Conservation (phyloP, 2,329 filamentous ascomycete species). For the Diaporthe sp. region DNA sequence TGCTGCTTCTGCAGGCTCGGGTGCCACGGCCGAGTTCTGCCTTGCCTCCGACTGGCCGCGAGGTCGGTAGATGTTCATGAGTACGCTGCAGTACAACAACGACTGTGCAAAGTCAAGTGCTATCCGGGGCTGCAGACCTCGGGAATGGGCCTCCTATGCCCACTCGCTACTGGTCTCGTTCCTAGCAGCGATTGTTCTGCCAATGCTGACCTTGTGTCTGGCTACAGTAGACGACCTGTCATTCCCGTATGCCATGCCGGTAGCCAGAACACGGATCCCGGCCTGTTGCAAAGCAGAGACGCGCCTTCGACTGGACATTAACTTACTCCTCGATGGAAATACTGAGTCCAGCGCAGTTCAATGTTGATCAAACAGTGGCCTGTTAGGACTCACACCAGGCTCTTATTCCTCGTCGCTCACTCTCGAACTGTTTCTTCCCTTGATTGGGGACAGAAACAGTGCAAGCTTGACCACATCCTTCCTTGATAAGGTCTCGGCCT, state of each 20-base stretch:
- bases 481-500: neutral
- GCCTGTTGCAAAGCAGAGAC: neutral
- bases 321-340: neutral
- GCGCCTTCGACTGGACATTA: neutral
- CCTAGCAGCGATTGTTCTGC: neutral
- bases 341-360: neutral
- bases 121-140: neutral
- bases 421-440: neutral
- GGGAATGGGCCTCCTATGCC: too few relatives aligned
- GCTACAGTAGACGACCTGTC: neutral
- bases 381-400: neutral
- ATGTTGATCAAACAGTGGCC: neutral
- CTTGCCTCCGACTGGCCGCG: neutral
- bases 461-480: neutral
- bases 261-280: neutral
- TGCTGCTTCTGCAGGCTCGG: neutral
- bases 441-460: neutral
- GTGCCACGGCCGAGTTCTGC: slow-evolving; percentile 1
- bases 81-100: slow-evolving; percentile 2
- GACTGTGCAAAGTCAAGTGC: neutral
- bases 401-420: neutral
- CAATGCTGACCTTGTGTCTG: neutral
- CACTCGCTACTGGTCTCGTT: neutral
- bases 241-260: neutral
- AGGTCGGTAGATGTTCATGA: slow-evolving; percentile 3